Conservation (phyloP, 176 grass and related monocot genomes). For the Aegilops umbellulata region DNA sequence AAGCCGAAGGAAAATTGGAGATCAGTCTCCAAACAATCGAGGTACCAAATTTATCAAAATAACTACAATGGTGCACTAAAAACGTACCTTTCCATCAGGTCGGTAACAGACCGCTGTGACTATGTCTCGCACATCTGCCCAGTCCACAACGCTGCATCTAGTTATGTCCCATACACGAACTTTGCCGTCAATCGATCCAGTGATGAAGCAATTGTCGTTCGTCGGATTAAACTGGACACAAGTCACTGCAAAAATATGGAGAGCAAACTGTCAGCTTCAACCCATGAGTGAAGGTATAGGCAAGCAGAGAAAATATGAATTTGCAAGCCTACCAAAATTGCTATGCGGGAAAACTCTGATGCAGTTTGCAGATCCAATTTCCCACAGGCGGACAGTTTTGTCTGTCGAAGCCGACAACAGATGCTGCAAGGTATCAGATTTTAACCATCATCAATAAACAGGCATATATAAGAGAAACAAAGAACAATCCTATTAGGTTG, state of each 20-base stretch:
- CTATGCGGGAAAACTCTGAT: conserved; percentile 68
- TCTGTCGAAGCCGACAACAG: conserved; percentile 81
- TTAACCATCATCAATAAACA: conserved; percentile 18
- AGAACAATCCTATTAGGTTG: not conserved
- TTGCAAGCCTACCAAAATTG: conserved; percentile 66
- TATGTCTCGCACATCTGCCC: conserved; percentile 81
- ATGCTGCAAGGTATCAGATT: conserved; percentile 46
- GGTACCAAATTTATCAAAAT: not conserved
- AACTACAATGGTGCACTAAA: not conserved
- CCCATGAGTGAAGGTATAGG: conserved; percentile 1
- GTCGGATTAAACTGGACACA: conserved; percentile 82
- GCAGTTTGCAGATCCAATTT: conserved; percentile 65
- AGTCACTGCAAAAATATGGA: conserved; percentile 61
- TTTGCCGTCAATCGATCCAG: conserved; percentile 97
- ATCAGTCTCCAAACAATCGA: conserved; percentile 4
- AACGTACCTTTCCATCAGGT: conserved; percentile 76
- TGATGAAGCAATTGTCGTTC: conserved; percentile 72
- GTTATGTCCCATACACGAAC: conserved; percentile 82
- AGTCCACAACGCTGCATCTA: conserved; percentile 70
- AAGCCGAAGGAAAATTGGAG: not conserved
- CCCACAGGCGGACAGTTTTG: conserved; percentile 89
- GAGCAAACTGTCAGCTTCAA: conserved; percentile 7
- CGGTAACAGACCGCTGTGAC: conserved; percentile 81
- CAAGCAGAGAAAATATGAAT: not conserved
- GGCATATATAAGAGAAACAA: not conserved